Evolutionary conservation across 768 basidiomycete genomes (phyloP).

Genomic region (Naganishia vaughanmartiniae): DNA sequence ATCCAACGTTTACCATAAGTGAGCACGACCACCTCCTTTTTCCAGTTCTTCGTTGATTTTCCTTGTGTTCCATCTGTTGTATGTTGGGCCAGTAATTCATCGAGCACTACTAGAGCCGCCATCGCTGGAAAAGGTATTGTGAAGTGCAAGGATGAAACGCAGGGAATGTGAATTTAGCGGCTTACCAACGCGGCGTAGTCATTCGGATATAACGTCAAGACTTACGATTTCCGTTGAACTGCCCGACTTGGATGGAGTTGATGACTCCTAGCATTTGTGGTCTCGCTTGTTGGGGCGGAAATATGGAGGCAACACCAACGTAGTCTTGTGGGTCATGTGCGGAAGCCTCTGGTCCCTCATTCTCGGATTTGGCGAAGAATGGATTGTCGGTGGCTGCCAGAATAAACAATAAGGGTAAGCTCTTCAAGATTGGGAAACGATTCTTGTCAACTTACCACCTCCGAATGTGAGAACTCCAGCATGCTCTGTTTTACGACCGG

Average conservation of each 20-base stretch:
- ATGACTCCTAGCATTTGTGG: constrained; percentile 48
- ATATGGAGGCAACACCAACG: constrained; percentile 43
- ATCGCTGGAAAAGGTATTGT: constrained; percentile 58
- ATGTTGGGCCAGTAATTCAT: constrained; percentile 71
- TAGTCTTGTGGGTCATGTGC: constrained; percentile 42
- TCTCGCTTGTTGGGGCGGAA: constrained; percentile 47
- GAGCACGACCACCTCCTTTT: constrained; percentile 73
- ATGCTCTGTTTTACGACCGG: constrained; percentile 87
- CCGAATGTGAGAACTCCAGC: constrained; percentile 87
- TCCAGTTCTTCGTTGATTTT: constrained; percentile 69
- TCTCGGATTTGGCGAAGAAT: constrained; percentile 38
- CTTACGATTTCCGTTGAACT: constrained; percentile 49
- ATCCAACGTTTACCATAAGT: constrained; percentile 72
- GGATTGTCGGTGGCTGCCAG: constrained; percentile 49
- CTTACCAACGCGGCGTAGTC: not conserved
- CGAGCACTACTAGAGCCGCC: constrained; percentile 79
- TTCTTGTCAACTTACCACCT: constrained; percentile 58
- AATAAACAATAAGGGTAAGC: not conserved
- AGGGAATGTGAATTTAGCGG: not conserved
- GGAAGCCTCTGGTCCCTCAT: constrained; percentile 38
- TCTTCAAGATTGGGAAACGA: too few species aligned
- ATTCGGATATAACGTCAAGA: not conserved
- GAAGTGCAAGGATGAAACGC: too few species aligned
- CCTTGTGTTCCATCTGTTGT: constrained; percentile 53
- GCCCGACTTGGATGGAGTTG: constrained; percentile 44